Percentiles rank a stretch among this genome's conserved stretches.
These are phyloP conservation scores for Syzygium aqueum DNA, from an alignment of 345 rosid species.

Conservation along the genomic window DNA sequence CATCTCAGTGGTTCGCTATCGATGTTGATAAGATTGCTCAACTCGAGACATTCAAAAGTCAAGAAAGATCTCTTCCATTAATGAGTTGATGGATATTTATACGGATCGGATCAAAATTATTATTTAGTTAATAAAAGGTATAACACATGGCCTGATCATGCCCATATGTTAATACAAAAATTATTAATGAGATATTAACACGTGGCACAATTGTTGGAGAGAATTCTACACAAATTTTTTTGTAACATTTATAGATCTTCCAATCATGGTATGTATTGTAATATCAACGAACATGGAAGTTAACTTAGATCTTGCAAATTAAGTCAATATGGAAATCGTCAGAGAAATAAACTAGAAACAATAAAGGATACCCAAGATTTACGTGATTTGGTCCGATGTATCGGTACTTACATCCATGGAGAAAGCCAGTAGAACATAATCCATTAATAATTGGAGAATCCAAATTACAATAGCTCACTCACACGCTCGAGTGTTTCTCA, in stretches of 20 bases:
- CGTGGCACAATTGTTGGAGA: not conserved
- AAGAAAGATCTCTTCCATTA: not conserved
- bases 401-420: no score
- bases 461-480: no score
- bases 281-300: no score
- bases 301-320: no score
- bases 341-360: no score
- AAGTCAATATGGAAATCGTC: no score
- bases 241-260: not conserved
- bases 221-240: fast-evolving
- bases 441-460: no score
- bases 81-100: not conserved
- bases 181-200: not conserved
- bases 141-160: not conserved
- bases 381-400: no score
- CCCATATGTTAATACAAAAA: not conserved
- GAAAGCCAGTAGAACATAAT: no score
- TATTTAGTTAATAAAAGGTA: not conserved
- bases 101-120: not conserved
- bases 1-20: no score
- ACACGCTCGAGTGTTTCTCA: no score
- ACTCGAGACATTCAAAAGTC: fast-evolving
- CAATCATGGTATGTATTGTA: not conserved
- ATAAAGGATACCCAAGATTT: no score
- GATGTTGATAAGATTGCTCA: not conserved